phyloP scores from a whole-genome alignment of 2,329 filamentous ascomycete species.

The Cryphonectria japonica region DNA sequence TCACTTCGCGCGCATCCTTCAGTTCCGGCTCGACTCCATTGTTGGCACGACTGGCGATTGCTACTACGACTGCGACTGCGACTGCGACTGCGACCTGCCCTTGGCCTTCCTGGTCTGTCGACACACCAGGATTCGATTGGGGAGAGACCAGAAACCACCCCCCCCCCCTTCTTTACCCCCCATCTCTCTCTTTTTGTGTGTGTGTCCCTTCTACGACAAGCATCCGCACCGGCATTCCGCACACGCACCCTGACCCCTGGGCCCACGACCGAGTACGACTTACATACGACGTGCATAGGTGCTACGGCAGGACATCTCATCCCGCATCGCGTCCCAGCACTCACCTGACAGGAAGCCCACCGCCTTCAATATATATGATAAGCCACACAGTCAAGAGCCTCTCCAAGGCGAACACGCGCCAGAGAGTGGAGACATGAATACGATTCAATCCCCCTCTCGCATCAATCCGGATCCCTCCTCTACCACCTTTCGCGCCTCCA shows the following conservation, averaged over 20 bases:
- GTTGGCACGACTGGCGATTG: slow-evolving; percentile 12
- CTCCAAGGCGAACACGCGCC: slow-evolving; percentile 30
- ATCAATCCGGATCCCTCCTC: slow-evolving; percentile 8
- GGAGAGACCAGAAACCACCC: not conserved
- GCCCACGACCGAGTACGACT: slow-evolving; percentile 26
- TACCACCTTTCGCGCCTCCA: slow-evolving; percentile 15
- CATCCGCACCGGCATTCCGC: not conserved
- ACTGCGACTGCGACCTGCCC: not conserved
- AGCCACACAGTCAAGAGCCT: slow-evolving; percentile 29
- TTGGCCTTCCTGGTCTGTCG: not conserved
- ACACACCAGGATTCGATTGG: not conserved
- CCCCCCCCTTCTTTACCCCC: not conserved
- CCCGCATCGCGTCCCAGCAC: slow-evolving; percentile 22
- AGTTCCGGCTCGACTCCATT: not conserved
- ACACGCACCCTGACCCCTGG: slow-evolving; percentile 5
- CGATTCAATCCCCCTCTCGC: slow-evolving; percentile 21
- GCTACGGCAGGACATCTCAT: slow-evolving; percentile 28
- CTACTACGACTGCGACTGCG: not conserved
- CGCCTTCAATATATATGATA: slow-evolving; percentile 29
- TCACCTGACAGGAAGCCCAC: slow-evolving; percentile 13
- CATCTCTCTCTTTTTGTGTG: not conserved
- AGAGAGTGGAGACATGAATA: slow-evolving; percentile 31
- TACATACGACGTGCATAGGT: slow-evolving; percentile 30
- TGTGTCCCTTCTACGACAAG: not conserved
- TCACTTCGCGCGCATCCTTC: slow-evolving; percentile 5